Conservation (phyloP, 73 alveolate genomes). For the Uronychia setigera region DNA sequence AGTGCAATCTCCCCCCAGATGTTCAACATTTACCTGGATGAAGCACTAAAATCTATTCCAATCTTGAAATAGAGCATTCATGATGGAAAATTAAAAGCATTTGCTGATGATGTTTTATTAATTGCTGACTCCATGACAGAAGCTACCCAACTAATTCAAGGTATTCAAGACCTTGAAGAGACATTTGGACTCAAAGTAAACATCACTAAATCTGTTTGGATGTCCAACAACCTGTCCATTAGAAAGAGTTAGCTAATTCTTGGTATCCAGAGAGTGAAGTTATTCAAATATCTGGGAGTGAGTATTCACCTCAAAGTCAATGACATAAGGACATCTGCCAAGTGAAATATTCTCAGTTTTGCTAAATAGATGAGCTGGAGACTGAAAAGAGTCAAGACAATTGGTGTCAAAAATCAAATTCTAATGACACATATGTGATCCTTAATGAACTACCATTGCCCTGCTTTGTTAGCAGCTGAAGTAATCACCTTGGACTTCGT, state of each 20-base stretch:
- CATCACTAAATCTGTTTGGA: not conserved
- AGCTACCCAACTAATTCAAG: not conserved
- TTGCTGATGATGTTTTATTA: slow-evolving; percentile 3
- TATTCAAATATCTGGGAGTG: not conserved
- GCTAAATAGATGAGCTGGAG: not conserved
- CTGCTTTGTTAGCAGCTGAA: not conserved
- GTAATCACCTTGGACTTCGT: not conserved
- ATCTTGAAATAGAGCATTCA: not conserved
- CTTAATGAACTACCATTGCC: not conserved
- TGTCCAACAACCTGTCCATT: not conserved
- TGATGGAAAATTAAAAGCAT: not conserved
- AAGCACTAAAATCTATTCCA: not conserved
- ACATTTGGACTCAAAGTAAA: not conserved
- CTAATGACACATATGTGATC: not conserved
- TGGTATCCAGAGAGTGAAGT: not conserved
- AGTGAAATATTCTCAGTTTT: not conserved
- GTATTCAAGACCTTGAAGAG: not conserved
- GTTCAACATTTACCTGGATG: slow-evolving; percentile 5
- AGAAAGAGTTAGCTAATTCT: not conserved
- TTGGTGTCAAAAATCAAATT: not conserved
- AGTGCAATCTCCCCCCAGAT: not conserved
- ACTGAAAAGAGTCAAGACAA: not conserved
- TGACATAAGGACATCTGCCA: not conserved
- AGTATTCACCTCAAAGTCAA: not conserved
- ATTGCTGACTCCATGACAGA: not conserved